Evolutionary conservation across 2,329 filamentous ascomycete genomes (phyloP).

Genomic region (Colletotrichum sojae): DNA sequence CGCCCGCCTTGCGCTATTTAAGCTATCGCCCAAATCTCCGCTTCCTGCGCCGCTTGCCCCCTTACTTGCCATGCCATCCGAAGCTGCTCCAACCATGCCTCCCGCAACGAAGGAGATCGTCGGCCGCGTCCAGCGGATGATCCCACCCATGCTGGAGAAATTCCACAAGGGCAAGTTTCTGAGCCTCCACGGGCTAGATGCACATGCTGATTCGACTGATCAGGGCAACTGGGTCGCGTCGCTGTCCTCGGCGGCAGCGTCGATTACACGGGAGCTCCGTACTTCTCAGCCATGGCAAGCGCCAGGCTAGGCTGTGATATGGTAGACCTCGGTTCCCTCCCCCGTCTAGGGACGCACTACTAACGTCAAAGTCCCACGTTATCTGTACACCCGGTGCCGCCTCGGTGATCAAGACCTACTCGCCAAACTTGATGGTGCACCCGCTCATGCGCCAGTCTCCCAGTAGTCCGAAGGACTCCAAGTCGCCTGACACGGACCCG

Average conservation of each 20-base stretch:
- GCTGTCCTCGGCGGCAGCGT: constrained; percentile 95
- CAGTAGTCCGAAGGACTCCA: constrained; percentile 51
- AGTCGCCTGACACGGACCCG: constrained; percentile 67
- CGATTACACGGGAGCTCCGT: constrained; percentile 97
- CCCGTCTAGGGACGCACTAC: background rate
- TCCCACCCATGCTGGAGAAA: constrained; percentile 93
- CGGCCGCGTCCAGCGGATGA: constrained; percentile 85
- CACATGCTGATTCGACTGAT: background rate
- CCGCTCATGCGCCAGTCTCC: constrained; percentile 88
- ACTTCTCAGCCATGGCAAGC: constrained; percentile 98
- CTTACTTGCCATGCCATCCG: constrained; percentile 33
- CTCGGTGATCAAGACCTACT: constrained; percentile 96
- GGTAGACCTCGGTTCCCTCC: constrained; percentile 63
- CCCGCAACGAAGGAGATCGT: constrained; percentile 81
- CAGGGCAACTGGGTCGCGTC: constrained; percentile 91
- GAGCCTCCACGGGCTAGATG: background rate
- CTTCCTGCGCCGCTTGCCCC: too few species aligned
- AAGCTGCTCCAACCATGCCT: constrained; percentile 67
- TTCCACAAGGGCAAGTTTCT: constrained; percentile 88
- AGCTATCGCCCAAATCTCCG: too few species aligned
- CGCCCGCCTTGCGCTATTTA: too few species aligned
- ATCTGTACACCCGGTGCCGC: constrained; percentile 94
- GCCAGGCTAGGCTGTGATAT: constrained; percentile 91
- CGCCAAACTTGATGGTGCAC: constrained; percentile 98
- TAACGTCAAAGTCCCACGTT: constrained; percentile 79